Percentiles rank a stretch among this genome's conserved stretches.
phyloP scores from a whole-genome alignment of 2,329 filamentous ascomycete genomes.

The Botrytis fragariae region DNA sequence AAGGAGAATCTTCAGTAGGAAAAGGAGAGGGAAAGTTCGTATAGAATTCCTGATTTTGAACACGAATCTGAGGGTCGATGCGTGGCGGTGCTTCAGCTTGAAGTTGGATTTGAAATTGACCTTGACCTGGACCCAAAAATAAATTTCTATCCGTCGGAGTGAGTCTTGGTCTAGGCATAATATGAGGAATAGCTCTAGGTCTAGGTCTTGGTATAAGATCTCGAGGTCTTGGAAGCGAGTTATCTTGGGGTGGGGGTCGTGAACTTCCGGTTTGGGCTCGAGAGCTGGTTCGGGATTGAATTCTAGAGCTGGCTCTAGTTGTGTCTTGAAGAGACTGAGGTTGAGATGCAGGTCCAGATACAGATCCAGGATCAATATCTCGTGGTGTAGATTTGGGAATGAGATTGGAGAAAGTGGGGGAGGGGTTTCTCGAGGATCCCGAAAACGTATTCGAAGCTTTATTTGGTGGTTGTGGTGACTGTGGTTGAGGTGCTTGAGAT shows the following conservation, averaged over 20 bases:
- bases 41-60: background rate
- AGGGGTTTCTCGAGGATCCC: background rate
- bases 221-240: background rate
- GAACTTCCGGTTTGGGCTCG: background rate
- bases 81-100: background rate
- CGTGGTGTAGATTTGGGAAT: background rate
- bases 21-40: background rate
- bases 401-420: background rate
- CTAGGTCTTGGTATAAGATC: background rate
- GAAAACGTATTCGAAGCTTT: fast-evolving
- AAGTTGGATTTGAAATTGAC: background rate
- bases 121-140: background rate
- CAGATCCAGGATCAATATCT: background rate
- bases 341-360: background rate
- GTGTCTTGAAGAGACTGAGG: fast-evolving
- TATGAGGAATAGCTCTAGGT: background rate
- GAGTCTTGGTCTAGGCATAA: background rate
- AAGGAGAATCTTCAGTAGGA: background rate
- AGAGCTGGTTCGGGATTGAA: no score
- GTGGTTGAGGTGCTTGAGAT: background rate
- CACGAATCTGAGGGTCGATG: background rate
- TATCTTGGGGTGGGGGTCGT: background rate
- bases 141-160: background rate
- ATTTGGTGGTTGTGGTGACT: background rate
- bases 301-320: background rate